These are phyloP conservation scores for Phytophthora cactorum DNA, from an alignment of 352 stramenopile species.

Conservation along the genomic window DNA sequence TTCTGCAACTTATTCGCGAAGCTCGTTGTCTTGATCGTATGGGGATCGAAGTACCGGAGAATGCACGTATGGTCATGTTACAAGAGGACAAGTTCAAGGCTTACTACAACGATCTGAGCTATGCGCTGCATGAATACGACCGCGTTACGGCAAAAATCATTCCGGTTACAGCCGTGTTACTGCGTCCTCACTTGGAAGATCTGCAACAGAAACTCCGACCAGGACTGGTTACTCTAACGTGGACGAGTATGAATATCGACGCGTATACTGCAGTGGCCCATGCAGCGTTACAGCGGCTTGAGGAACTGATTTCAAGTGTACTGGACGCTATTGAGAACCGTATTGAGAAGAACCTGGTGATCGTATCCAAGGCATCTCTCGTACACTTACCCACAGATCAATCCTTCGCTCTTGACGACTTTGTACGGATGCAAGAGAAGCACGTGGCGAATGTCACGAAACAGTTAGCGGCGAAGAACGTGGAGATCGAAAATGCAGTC, in stretches of 20 bases:
- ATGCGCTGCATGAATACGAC: conserved; percentile 85
- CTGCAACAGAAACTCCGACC: conserved; percentile 78
- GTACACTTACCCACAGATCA: conserved; percentile 81
- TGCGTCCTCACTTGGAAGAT: conserved; percentile 78
- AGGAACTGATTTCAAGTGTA: conserved; percentile 85
- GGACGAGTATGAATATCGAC: conserved; percentile 92
- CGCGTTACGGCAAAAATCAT: conserved; percentile 79
- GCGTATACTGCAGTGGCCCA: conserved; percentile 77
- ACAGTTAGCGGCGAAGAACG: conserved; percentile 79
- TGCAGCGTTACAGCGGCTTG: conserved; percentile 66
- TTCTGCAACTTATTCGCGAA: conserved; percentile 88
- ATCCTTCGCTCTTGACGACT: conserved; percentile 88
- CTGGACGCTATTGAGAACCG: conserved; percentile 86
- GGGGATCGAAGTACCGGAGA: conserved; percentile 84
- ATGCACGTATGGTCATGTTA: conserved; percentile 83
- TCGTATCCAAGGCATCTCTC: conserved; percentile 80
- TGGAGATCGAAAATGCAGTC: conserved; percentile 88
- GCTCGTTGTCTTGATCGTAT: conserved; percentile 86
- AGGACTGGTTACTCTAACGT: conserved; percentile 87
- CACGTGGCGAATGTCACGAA: conserved; percentile 68
- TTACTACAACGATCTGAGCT: conserved; percentile 86
- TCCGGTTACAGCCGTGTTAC: conserved; percentile 56
- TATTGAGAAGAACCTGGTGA: conserved; percentile 86
- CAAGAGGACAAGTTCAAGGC: conserved; percentile 90
- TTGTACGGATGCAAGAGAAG: conserved; percentile 84